Evolutionary conservation across 2,329 filamentous ascomycete genomes (phyloP).

Genomic region (Aspergillus costaricaensis): DNA sequence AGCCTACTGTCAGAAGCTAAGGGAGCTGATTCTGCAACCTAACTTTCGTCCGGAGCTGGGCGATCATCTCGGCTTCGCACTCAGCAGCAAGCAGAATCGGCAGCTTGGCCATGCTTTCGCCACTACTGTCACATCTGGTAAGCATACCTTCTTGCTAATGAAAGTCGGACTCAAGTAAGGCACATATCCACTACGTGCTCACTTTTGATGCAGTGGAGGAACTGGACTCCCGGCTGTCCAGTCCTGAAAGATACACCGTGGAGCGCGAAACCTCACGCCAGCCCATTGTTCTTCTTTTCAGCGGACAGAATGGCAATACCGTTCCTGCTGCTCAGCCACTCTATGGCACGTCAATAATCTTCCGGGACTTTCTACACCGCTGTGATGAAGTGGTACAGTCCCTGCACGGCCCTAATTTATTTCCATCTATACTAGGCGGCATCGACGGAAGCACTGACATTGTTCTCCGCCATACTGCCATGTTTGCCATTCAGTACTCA

Average conservation of each 20-base stretch:
- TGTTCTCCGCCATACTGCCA: neutral
- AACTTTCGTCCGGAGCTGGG: neutral
- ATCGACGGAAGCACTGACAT: neutral
- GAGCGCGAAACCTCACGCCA: neutral
- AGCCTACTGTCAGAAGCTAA: neutral
- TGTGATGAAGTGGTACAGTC: neutral
- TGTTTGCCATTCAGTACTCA: neutral
- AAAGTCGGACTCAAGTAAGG: neutral
- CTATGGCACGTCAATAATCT: neutral
- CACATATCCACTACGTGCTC: neutral
- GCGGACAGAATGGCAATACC: neutral
- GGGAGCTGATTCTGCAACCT: neutral
- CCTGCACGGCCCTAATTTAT: neutral
- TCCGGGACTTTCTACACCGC: neutral
- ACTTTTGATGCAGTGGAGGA: neutral
- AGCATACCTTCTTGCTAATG: too few species aligned
- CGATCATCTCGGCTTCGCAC: neutral
- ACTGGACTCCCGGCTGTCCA: neutral
- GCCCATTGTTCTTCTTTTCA: neutral
- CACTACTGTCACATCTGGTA: neutral
- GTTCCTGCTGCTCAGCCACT: neutral
- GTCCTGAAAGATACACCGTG: neutral
- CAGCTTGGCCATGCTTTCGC: neutral
- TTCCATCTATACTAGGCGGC: neutral
- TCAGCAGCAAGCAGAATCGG: neutral